Evolutionary conservation across 805 yeast genomes (phyloP).

Genomic region (Kuraishia ogatae): DNA sequence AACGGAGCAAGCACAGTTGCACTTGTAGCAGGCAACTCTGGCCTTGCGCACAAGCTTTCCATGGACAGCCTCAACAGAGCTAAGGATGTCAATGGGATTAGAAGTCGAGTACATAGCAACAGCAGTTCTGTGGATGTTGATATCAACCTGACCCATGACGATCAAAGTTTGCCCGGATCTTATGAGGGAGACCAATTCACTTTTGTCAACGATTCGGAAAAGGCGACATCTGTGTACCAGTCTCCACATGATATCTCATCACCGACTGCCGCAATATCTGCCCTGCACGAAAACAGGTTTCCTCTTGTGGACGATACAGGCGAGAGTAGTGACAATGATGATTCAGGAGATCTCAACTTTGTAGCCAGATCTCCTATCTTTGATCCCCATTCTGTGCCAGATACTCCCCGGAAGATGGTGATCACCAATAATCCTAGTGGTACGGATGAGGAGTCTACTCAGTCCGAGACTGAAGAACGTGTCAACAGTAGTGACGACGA

Average conservation of each 20-base stretch:
- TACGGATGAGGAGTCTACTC: slow-evolving; percentile 2
- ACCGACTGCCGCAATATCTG: neutral
- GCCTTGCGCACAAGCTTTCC: neutral
- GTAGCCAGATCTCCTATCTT: slow-evolving; percentile 24
- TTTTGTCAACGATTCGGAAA: neutral
- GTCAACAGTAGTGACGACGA: slow-evolving; percentile 3
- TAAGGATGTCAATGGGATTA: neutral
- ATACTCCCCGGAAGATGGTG: slow-evolving; percentile 14
- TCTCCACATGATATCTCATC: neutral
- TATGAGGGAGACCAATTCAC: neutral
- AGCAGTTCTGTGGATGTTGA: slow-evolving; percentile 3
- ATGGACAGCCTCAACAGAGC: neutral
- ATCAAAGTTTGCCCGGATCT: neutral
- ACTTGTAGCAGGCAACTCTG: neutral
- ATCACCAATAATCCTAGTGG: slow-evolving; percentile 10
- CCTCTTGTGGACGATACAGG: neutral
- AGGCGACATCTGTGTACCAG: too few relatives aligned
- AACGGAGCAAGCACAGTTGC: neutral
- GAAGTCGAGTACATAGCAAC: neutral
- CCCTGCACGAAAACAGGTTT: neutral
- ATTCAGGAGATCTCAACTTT: slow-evolving; percentile 21
- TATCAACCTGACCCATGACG: neutral
- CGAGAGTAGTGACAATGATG: slow-evolving; percentile 12
- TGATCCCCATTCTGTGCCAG: slow-evolving; percentile 16
- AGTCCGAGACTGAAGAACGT: neutral